phyloP scores from a whole-genome alignment of 257 asterid genomes.

The Solanum bukasovii region DNA sequence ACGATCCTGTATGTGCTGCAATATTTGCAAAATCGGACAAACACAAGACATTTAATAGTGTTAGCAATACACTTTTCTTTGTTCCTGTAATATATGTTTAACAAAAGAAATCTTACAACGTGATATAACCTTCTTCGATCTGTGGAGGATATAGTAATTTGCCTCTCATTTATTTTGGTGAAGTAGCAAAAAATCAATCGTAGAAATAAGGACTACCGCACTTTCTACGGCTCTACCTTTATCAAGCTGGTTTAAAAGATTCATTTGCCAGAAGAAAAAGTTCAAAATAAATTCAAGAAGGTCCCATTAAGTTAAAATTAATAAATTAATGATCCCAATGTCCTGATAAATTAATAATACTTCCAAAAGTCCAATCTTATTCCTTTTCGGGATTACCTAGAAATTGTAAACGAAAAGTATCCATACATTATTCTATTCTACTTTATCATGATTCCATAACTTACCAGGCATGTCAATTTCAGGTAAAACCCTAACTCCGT shows the following conservation, averaged over 20 bases:
- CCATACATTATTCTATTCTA: not conserved
- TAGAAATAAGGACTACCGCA: not conserved
- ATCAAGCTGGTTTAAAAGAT: not conserved
- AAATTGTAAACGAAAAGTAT: not conserved
- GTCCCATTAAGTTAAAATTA: not conserved
- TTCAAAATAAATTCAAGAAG: not conserved
- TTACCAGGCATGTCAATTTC: constrained; percentile 98
- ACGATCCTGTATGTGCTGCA: constrained; percentile 91
- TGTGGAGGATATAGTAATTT: not conserved
- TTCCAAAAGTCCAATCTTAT: not conserved
- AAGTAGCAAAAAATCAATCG: not conserved
- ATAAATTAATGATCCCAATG: not conserved
- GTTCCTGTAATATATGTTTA: not conserved
- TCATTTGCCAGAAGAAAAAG: not conserved
- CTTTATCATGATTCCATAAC: not conserved
- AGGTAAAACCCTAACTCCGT: constrained; percentile 79
- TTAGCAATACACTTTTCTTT: not conserved
- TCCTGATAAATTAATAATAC: not conserved
- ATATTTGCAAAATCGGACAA: not conserved
- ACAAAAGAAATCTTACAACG: not conserved
- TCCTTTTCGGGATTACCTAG: not conserved
- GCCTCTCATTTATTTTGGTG: not conserved
- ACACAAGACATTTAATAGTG: not conserved
- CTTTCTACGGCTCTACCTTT: no score
- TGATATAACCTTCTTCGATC: not conserved